These are phyloP conservation scores for Boletellus sp. DNA, from an alignment of 768 basidiomycete genomes.

Conservation along the genomic window DNA sequence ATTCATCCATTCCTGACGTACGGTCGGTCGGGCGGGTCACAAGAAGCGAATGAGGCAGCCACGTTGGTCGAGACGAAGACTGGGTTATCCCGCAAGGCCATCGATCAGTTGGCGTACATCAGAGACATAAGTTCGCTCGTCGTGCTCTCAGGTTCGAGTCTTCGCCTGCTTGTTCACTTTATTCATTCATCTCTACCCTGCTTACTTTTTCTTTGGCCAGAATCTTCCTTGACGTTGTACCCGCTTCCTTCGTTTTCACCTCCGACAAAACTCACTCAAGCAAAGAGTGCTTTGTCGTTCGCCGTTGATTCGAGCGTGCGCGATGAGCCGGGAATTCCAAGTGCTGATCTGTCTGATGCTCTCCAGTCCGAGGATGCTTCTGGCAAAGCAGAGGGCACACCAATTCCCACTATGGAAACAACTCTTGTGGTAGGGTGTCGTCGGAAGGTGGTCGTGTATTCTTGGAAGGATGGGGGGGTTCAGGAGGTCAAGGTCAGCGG, in stretches of 20 bases:
- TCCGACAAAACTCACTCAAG: constrained; percentile 67
- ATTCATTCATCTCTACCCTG: background rate
- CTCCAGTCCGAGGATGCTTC: constrained; percentile 7
- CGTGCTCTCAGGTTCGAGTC: constrained; percentile 68
- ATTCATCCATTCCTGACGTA: constrained; percentile 13
- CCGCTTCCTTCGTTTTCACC: constrained; percentile 71
- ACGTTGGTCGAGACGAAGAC: constrained; percentile 64
- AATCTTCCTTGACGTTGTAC: constrained; percentile 68
- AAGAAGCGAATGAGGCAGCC: constrained; percentile 2
- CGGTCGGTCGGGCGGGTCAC: constrained; percentile 1
- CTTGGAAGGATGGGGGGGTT: constrained; percentile 81
- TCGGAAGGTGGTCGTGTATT: constrained; percentile 78
- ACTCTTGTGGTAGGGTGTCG: constrained; percentile 81
- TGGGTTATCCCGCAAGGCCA: constrained; percentile 57
- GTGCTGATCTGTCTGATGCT: constrained; percentile 11
- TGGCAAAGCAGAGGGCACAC: constrained; percentile 16
- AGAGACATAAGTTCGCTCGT: constrained; percentile 84
- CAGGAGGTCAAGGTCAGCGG: constrained; percentile 61
- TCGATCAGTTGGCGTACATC: constrained; percentile 86
- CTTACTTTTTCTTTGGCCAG: constrained; percentile 44
- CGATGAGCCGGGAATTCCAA: constrained; percentile 33
- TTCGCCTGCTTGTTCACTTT: background rate
- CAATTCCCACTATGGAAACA: constrained; percentile 68
- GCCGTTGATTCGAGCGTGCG: constrained; percentile 64
- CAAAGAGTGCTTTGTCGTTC: constrained; percentile 82